Percentiles rank a stretch among this genome's conserved stretches.
Evolutionary conservation across 371 early-diverging fungal species (phyloP).

Genomic region (Syncephalastrum contaminatum): DNA sequence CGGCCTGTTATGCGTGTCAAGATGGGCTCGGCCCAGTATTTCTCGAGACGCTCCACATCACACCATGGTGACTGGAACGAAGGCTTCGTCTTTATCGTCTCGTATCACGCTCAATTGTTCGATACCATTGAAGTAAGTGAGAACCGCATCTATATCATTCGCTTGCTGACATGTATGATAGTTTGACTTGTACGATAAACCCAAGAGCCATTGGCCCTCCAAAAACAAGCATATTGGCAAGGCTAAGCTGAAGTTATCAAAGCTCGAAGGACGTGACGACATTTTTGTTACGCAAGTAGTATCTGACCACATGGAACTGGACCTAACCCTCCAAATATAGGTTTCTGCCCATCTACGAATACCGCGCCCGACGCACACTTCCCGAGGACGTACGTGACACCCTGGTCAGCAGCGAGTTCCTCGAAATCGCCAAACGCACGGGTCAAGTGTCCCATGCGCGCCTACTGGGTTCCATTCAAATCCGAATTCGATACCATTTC

Average conservation of each 20-base stretch:
- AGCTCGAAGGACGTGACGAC: constrained; percentile 30
- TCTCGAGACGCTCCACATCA: constrained; percentile 31
- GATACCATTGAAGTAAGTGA: constrained; percentile 44
- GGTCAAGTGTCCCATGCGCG: constrained; percentile 9
- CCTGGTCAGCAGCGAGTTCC: constrained; percentile 34
- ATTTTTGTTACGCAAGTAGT: constrained; percentile 43
- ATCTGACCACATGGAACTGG: not conserved
- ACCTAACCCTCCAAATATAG: constrained; percentile 14
- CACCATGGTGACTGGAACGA: constrained; percentile 49
- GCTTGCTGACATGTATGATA: not conserved
- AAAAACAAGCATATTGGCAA: constrained; percentile 43
- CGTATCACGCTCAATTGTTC: constrained; percentile 44
- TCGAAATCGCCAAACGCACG: constrained; percentile 21
- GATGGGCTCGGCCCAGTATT: constrained; percentile 48
- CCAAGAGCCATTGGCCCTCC: constrained; percentile 32
- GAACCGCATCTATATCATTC: not conserved
- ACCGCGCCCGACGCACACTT: constrained; percentile 34
- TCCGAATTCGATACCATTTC: constrained; percentile 36
- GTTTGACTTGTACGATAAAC: constrained; percentile 40
- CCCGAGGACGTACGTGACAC: constrained; percentile 41
- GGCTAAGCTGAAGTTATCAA: constrained; percentile 42
- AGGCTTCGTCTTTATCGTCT: constrained; percentile 42
- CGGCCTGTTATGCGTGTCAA: constrained; percentile 42
- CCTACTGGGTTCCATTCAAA: constrained; percentile 37
- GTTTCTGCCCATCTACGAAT: constrained; percentile 49